Evolutionary conservation across 2,329 filamentous ascomycete species (phyloP).

Genomic region (Colletotrichum lini): DNA sequence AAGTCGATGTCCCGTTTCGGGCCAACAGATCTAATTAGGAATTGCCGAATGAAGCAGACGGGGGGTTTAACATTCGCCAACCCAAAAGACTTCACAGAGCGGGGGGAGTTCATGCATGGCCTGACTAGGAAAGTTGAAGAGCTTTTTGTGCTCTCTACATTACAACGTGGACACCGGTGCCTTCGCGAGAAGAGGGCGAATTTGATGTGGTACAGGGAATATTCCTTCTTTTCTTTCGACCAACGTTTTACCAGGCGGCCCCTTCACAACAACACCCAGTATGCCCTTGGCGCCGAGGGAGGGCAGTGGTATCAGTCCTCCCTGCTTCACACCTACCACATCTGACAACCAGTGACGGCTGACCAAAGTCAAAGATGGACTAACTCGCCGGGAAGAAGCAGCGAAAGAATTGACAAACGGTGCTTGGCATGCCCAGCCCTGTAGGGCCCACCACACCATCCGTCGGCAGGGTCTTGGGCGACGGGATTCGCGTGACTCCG

Average conservation of each 20-base stretch:
- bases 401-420: background rate
- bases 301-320: background rate
- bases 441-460: constrained; percentile 14
- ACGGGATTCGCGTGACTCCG: too few species aligned
- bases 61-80: constrained; percentile 7
- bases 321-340: constrained; percentile 7
- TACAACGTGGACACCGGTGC: background rate
- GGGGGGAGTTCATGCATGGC: background rate
- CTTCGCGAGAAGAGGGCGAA: constrained; percentile 16
- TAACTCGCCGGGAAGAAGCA: background rate
- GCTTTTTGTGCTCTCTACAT: background rate
- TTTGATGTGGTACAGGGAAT: constrained; percentile 32
- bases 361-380: constrained; percentile 2
- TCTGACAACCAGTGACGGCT: constrained; percentile 10
- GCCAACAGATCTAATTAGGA: background rate
- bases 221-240: constrained; percentile 24
- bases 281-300: constrained; percentile 5
- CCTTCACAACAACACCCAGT: constrained; percentile 16
- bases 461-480: too few species aligned
- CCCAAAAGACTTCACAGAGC: background rate
- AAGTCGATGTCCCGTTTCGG: constrained; percentile 18
- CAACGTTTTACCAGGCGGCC: constrained; percentile 24
- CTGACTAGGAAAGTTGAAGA: background rate
- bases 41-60: constrained; percentile 15
- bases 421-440: background rate